Base-by-base conservation (phyloP, 768 basidiomycete genomes). In the Candolleomyces efflorescens region DNA sequence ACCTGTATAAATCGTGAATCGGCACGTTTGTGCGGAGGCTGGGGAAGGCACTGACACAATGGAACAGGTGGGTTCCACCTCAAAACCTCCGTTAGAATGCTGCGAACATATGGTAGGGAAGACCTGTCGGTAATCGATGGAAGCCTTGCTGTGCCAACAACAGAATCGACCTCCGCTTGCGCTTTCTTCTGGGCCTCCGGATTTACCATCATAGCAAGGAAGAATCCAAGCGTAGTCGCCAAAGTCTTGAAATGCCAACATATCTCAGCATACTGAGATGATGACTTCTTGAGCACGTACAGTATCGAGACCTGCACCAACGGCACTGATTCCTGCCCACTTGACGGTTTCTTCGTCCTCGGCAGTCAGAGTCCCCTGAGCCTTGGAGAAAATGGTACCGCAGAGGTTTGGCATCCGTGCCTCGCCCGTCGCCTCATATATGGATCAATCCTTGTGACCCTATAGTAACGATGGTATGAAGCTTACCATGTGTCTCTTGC, bases 261-360 rank as follows among this genome's bases (percentile, higher is more conserved):
- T 53, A 27, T 3, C 27, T 27, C 27, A 27, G 27, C 27, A 27
- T n/a, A n/a, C n/a, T n/a, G n/a, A n/a, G n/a, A 27, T 27, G 3
- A 27, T 27, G 27, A 27, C n/a, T n/a, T n/a, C n/a, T 27, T 27
- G 27, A 27, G 27, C 3, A 64, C 75, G 64, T 68, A 82, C 82
- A 32, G 82, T 82, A 69, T 83, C 82, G 60, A 81, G 77, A 18
- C 51, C 48, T 51, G 82, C 85, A 44, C 81, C 81, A 49, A 78
- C 75, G 67, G 82, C 82, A 17, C 82, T 67, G 44, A 81, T 80
- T 18, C 78, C 78, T 26, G 81, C 75, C 38, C 85, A 81, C 82
- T 86, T 86, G 65, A 85, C 87, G 58, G 89, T 73, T 59, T 82
- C 78, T 53, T 77, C 69, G 59, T 87, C 84, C 59, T 86, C 84